These are phyloP conservation scores for Pichia deserticola DNA, from an alignment of 805 yeast species.

Conservation along the genomic window DNA sequence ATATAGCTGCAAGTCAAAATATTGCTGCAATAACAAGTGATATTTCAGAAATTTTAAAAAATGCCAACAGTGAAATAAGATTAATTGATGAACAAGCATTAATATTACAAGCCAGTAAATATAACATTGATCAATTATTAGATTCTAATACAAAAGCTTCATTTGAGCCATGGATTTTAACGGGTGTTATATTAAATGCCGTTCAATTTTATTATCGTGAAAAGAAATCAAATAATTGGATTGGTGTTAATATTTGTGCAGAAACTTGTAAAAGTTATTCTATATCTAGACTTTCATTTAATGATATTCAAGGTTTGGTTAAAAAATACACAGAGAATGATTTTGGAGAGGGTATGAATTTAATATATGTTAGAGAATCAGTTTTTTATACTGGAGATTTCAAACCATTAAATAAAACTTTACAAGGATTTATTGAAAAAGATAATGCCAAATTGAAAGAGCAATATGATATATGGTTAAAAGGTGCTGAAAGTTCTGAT, in stretches of 20 bases:
- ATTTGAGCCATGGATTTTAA: slow-evolving; percentile 32
- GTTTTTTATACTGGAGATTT: slow-evolving; percentile 12
- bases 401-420: slow-evolving; percentile 17
- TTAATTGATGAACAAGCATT: slow-evolving; percentile 12
- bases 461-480: neutral
- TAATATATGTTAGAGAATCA: slow-evolving; percentile 29
- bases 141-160: slow-evolving; percentile 12
- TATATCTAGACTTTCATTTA: slow-evolving; percentile 18
- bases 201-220: slow-evolving; percentile 26
- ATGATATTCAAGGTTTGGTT: slow-evolving; percentile 18
- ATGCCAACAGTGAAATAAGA: slow-evolving; percentile 13
- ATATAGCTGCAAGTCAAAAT: slow-evolving; percentile 9
- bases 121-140: slow-evolving; percentile 23
- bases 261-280: slow-evolving; percentile 22
- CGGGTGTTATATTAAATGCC: slow-evolving; percentile 30
- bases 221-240: slow-evolving; percentile 24
- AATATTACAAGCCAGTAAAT: slow-evolving; percentile 15
- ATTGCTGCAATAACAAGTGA: slow-evolving; percentile 1
- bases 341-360: slow-evolving; percentile 27
- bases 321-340: slow-evolving; percentile 16
- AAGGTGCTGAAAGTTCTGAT: neutral
- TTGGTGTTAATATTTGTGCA: slow-evolving; percentile 22
- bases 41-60: neutral
- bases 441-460: slow-evolving; percentile 24
- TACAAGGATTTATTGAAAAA: slow-evolving; percentile 25